These are phyloP conservation scores for Elaeagnus macrophylla DNA, from an alignment of 306 rosid genomes.

Conservation along the genomic window DNA sequence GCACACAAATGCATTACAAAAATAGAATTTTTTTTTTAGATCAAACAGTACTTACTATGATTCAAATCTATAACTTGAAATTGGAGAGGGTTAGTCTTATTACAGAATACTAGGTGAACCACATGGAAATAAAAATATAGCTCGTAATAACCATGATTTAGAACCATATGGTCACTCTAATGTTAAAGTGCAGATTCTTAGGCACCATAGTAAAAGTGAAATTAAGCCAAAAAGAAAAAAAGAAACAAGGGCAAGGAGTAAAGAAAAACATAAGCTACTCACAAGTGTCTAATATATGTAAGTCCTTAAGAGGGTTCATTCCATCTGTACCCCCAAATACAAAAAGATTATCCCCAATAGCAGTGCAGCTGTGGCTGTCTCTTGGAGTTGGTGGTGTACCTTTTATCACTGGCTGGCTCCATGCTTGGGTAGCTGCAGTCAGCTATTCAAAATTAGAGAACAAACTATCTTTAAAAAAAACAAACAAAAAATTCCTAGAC, in stretches of 20 bases:
- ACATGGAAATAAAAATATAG: no score
- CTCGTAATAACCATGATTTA: no score
- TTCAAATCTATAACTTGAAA: no score
- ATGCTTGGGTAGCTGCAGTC: constrained; percentile 66
- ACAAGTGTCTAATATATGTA: constrained; percentile 82
- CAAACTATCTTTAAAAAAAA: constrained; percentile 18
- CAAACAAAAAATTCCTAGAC: constrained; percentile 4
- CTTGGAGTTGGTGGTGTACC: constrained; percentile 78
- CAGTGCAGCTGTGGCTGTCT: constrained; percentile 87
- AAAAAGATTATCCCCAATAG: constrained; percentile 70
- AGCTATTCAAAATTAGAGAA: constrained; percentile 22
- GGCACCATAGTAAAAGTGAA: no score
- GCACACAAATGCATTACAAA: constrained; percentile 10
- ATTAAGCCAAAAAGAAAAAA: not conserved
- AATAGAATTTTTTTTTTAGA: not conserved
- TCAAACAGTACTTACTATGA: no score
- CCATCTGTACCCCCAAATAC: constrained; percentile 99
- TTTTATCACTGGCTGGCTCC: constrained; percentile 73
- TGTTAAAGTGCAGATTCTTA: no score
- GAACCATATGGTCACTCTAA: no score
- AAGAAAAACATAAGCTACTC: constrained; percentile 27
- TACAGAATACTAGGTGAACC: no score
- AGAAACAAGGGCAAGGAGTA: not conserved
- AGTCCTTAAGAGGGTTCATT: constrained; percentile 72
- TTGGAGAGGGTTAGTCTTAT: no score